Evolutionary conservation across 2,329 filamentous ascomycete genomes (phyloP), one percentile per base, ranked within the genome.

Genomic region (Arthrobotrys musiformis): DNA sequence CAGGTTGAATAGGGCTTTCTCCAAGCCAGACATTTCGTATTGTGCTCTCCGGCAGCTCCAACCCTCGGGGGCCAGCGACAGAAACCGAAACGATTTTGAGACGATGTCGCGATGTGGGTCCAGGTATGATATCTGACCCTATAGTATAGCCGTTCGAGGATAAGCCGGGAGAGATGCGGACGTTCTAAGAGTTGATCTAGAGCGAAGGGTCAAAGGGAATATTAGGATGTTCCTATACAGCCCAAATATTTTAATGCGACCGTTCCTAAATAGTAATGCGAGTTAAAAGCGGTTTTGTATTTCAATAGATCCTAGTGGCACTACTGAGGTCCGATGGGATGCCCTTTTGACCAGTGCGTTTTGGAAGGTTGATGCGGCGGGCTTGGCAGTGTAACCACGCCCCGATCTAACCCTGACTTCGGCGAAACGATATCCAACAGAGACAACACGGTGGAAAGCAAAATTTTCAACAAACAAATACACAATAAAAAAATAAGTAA

Each of bases 1-100:
- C 77, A 89, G 84, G 82, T 89, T 89, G 84, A 89, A 89, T 44
- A 89, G 86, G 24, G 88, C 87, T 81, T 89, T 89, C 82, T 89
- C 88, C 70, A 89, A 86, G 77, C 88, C 88, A 33, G 88, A 89
- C 88, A 89, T 89, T 70, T 58, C 81, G 52, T 35, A 15, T 4
- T 46, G 44, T 8, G 46, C 17, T 28, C 13, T 22, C 7, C 24
- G 24, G 28, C 22, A 28, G 17, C 28, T 13, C n/a, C 13, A 30
- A 7, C 33, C 4, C 2, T 22, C 13, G 28, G n/a, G 50, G 26
- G 9, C 9, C 19, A 28, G 7, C 24, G 9, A 42, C 4, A 56
- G 15, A 54, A 7, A 13, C n/a, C 17, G 50, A 56, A 54, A 33
- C 48, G n/a, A 28, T 22, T 50, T 50, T 28, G 48, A 52, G 7